Evolutionary conservation across 2,329 filamentous ascomycete species (phyloP), one percentile per base, ranked within the genome.

Genomic region (Aspergillus tanneri): DNA sequence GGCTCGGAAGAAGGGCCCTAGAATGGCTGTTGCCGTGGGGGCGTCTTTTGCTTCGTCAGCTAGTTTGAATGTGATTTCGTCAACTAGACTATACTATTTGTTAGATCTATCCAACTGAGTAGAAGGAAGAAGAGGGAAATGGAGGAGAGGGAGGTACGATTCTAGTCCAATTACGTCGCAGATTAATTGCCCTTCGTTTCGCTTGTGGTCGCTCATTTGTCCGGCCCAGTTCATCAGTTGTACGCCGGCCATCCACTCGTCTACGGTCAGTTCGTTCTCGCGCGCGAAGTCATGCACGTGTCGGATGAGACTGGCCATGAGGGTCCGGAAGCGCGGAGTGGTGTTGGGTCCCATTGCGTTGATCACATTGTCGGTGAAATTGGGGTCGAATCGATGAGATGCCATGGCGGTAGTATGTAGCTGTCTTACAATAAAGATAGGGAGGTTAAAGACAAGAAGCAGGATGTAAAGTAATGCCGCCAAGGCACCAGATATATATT

Each of bases 1-100:
- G 35, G 82, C 78, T 5, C 88, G 80, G 81, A 88, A 95, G 73
- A 95, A 95, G 1, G 90, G 90, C 0, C 90, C 90, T 0, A 95
- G 79, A 56, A 95, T 90, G 32, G 89, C 84, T 3, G 87, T 87
- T 2, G 87, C 81, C 4, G 88, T 93, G 9, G 83, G 76, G 1
- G 75, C 75, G 30, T 78, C 76, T 11, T 72, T 62, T 11, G 74
- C 72, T 45, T 77, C 72, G 41, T 78, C 77, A 23, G 79, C 78
- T 42, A 80, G 74, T 52, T 82, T 84, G 71, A 84, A 86, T 46
- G 86, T 88, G 62, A 93, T 92, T 66, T 92, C 87, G 66, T 92
- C 88, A 38, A 91, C 87, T 3, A 88, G 80, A 4, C 72, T 74
- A 32, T 25, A n/a, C 9, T 12, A 5, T 21, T 30, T 7, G 16